These are phyloP conservation scores for Pseudevernia furfuracea DNA, from an alignment of 495 filamentous ascomycete species.

Conservation along the genomic window DNA sequence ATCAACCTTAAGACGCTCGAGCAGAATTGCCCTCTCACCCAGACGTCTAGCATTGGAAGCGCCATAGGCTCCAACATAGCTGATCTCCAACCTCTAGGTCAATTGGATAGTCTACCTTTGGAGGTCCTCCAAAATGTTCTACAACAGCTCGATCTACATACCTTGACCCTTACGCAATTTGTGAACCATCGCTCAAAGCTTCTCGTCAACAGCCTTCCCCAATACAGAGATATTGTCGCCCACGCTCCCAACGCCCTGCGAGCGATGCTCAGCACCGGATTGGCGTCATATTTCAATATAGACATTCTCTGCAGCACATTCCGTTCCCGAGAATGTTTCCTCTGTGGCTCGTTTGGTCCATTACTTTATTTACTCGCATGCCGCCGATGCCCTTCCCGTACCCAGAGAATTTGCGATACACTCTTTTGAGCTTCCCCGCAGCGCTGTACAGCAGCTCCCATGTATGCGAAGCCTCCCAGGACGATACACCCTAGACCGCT, in stretches of 20 bases:
- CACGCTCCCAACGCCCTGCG: neutral
- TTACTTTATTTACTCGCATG: neutral
- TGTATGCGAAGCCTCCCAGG: neutral
- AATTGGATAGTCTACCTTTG: neutral
- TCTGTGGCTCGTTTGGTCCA: neutral
- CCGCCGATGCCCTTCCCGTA: neutral
- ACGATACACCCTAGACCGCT: neutral
- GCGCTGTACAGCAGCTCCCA: neutral
- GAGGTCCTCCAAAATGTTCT: neutral
- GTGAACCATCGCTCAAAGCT: neutral
- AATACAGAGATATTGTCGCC: neutral
- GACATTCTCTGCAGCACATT: neutral
- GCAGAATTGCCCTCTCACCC: neutral
- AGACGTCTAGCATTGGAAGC: neutral
- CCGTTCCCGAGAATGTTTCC: neutral
- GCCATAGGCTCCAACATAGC: neutral
- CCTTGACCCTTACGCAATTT: neutral
- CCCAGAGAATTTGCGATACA: neutral
- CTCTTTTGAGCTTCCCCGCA: neutral
- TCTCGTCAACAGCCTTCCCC: neutral
- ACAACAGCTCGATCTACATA: neutral
- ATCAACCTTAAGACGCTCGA: neutral
- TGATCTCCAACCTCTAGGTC: neutral
- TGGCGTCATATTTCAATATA: neutral
- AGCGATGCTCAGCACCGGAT: neutral